A percentile compares a stretch with the other conserved stretches of the same genome.
Evolutionary conservation across 768 basidiomycete genomes (phyloP).

Genomic region (Pleurotus tuber-regium): DNA sequence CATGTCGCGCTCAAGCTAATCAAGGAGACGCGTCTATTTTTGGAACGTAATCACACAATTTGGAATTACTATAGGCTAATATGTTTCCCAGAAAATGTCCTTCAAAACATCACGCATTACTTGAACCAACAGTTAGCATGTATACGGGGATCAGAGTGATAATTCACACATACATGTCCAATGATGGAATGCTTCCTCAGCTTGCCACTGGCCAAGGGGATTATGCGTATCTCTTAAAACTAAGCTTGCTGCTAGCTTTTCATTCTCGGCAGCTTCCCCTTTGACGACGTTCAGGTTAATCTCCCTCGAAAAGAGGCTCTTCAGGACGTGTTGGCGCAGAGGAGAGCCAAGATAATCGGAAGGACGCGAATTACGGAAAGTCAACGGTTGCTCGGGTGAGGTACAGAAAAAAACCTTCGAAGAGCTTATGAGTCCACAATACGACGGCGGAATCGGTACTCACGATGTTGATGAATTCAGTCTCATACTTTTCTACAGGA

Average conservation of each 20-base stretch:
- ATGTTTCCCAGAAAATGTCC: conserved; percentile 75
- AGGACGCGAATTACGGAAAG: conserved; percentile 53
- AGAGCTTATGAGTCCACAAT: neutral
- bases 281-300: conserved; percentile 43
- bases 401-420: conserved; percentile 83
- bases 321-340: conserved; percentile 60
- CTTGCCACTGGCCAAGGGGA: conserved; percentile 63
- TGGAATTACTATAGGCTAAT: conserved; percentile 32
- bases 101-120: conserved; percentile 82
- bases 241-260: conserved; percentile 34
- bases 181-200: conserved; percentile 60
- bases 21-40: conserved; percentile 9
- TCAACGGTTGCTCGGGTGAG: conserved; percentile 45
- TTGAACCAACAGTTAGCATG: conserved; percentile 20
- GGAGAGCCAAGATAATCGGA: conserved; percentile 69
- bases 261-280: conserved; percentile 28
- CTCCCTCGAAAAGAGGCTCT: conserved; percentile 51
- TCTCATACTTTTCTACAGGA: conserved; percentile 42
- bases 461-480: conserved; percentile 75
- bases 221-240: conserved; percentile 65
- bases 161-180: conserved; percentile 61
- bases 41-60: conserved; percentile 2
- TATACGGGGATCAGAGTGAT: neutral
- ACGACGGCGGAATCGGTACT: conserved; percentile 17
- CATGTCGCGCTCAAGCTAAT: neutral